Evolutionary conservation across 1,284 basidiomycete species (phyloP).

Genomic region (Puccinia brachypodii): DNA sequence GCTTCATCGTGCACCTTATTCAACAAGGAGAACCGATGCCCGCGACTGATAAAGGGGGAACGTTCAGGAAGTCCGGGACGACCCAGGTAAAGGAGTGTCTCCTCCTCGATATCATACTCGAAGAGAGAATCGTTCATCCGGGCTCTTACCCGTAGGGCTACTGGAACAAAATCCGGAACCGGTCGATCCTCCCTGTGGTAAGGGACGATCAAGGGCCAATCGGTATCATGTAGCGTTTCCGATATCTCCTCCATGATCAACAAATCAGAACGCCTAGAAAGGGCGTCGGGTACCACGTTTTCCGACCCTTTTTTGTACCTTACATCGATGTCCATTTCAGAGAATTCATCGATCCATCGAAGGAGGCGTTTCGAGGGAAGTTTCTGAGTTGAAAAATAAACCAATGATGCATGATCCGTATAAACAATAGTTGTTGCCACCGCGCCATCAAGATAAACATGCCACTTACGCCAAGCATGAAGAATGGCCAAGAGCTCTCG

Average conservation of each 20-base stretch:
- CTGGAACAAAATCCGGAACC: background rate
- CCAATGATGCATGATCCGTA: background rate
- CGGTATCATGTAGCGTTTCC: background rate
- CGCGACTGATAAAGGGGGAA: background rate
- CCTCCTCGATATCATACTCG: background rate
- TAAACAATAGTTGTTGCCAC: background rate
- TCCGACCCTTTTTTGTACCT: background rate
- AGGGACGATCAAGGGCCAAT: constrained; percentile 10
- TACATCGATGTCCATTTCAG: background rate
- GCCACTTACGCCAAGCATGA: constrained; percentile 3
- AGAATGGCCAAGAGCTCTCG: background rate
- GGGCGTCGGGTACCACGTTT: background rate
- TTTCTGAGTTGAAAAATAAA: background rate
- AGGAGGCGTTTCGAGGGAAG: background rate
- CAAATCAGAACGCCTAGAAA: background rate
- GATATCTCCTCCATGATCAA: background rate
- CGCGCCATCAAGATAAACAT: background rate
- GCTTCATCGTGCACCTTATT: background rate
- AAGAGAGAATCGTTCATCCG: background rate
- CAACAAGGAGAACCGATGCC: background rate
- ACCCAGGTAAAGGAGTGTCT: background rate
- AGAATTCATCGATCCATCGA: constrained; percentile 3
- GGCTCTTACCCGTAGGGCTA: background rate
- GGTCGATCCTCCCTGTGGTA: background rate
- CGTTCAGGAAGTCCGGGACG: background rate